Conservation (phyloP, 225 moss, liverwort and hornwort genomes). For the Bryoerythrophyllum caledonicum region DNA sequence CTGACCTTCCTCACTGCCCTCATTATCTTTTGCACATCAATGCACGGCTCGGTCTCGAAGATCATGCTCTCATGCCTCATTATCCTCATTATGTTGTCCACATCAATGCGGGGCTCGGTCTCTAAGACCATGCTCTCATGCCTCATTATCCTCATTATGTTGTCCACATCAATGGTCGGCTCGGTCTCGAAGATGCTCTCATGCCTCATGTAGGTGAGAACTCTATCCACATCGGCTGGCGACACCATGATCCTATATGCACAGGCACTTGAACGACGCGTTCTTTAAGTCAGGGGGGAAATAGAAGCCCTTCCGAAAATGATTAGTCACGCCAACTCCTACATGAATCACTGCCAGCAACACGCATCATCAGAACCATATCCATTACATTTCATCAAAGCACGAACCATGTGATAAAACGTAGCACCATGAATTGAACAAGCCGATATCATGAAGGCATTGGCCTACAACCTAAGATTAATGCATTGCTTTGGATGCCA, state of each 20-base stretch:
- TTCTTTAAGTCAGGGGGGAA: background rate
- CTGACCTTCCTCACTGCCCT: background rate
- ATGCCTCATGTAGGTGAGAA: background rate
- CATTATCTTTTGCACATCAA: background rate
- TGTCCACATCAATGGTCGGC: no score
- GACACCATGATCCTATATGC: background rate
- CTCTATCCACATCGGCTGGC: background rate
- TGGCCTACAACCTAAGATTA: background rate
- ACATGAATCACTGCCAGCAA: background rate
- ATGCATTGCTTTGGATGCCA: background rate
- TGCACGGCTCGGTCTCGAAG: no score
- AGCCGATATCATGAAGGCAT: background rate
- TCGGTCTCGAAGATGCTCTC: background rate
- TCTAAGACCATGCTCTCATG: background rate
- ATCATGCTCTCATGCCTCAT: no score
- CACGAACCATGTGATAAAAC: background rate
- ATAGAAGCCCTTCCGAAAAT: no score
- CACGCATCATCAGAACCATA: background rate
- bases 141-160: no score
- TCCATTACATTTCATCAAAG: background rate
- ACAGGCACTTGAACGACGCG: background rate
- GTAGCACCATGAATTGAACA: conserved; percentile 6
- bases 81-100: no score
- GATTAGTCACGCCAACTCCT: background rate
- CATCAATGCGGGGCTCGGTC: no score